Percentiles rank a stretch among this genome's conserved stretches.
phyloP scores from a whole-genome alignment of 2,329 filamentous ascomycete species.

The Thermoascus crustaceus region DNA sequence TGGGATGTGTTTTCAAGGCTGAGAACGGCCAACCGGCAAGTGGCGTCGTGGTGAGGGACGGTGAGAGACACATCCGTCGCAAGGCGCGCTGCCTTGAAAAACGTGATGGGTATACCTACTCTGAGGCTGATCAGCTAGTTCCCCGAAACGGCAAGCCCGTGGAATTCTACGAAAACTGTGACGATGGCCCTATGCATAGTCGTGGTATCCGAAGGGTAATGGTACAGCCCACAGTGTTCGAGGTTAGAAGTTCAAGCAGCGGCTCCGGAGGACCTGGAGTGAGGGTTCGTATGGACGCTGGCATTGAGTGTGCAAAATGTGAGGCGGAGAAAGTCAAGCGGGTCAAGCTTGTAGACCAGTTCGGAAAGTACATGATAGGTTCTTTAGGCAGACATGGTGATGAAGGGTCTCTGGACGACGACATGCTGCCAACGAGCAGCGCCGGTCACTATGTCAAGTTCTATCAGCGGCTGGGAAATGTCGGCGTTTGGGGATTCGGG shows the following conservation, averaged over 20 bases:
- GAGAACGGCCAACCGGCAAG: slow-evolving; percentile 37
- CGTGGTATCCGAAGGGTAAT: slow-evolving; percentile 34
- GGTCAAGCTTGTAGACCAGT: slow-evolving; percentile 42
- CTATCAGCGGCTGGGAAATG: slow-evolving; percentile 44
- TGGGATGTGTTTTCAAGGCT: slow-evolving; percentile 43
- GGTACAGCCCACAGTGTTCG: slow-evolving; percentile 34
- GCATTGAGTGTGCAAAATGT: slow-evolving; percentile 26
- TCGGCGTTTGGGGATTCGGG: slow-evolving; percentile 46
- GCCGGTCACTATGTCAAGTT: slow-evolving; percentile 40
- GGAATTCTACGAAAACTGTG: slow-evolving; percentile 42
- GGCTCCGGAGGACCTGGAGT: slow-evolving; percentile 18
- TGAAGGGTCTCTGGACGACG: slow-evolving; percentile 23
- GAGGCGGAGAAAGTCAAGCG: slow-evolving; percentile 42
- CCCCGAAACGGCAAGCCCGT: slow-evolving; percentile 34
- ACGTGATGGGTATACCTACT: slow-evolving; percentile 24
- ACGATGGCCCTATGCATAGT: slow-evolving; percentile 22
- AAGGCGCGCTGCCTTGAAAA: slow-evolving; percentile 34
- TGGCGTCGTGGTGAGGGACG: slow-evolving; percentile 39
- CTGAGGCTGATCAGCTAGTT: slow-evolving; percentile 37
- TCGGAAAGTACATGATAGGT: slow-evolving; percentile 46
- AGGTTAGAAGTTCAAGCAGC: slow-evolving; percentile 22
- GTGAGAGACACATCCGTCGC: slow-evolving; percentile 38
- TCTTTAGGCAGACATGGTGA: slow-evolving; percentile 35
- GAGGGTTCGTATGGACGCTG: slow-evolving; percentile 24
- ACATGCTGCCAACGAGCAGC: slow-evolving; percentile 14